These are phyloP conservation scores for Aspergillus campestris DNA, from an alignment of 495 filamentous ascomycete genomes.

Conservation along the genomic window DNA sequence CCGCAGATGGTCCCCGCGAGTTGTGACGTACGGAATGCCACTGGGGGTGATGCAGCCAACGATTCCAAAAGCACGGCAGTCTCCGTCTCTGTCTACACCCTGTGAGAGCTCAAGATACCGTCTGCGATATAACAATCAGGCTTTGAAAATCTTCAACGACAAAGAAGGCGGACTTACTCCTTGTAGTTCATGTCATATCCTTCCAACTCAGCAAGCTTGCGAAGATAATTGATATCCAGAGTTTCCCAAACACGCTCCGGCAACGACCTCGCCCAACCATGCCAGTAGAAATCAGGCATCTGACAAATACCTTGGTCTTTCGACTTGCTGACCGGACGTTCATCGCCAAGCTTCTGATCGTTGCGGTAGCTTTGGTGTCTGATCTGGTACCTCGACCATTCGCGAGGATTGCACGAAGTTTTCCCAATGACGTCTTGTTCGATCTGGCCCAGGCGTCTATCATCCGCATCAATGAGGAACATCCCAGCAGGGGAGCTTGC, in stretches of 20 bases:
- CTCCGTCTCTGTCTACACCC: constrained; percentile 55
- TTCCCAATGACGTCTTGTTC: constrained; percentile 27
- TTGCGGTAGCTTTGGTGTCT: constrained; percentile 47
- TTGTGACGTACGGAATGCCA: constrained; percentile 55
- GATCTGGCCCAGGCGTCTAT: constrained; percentile 45
- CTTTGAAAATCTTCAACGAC: neutral
- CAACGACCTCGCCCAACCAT: constrained; percentile 35
- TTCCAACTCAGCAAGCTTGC: constrained; percentile 19
- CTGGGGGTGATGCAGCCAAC: constrained; percentile 62
- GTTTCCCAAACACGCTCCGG: constrained; percentile 58
- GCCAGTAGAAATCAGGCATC: constrained; percentile 49
- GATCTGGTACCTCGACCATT: constrained; percentile 51
- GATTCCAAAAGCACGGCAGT: constrained; percentile 46
- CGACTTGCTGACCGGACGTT: constrained; percentile 50
- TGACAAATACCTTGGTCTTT: constrained; percentile 39
- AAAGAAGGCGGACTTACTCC: constrained; percentile 31
- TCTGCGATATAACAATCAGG: constrained; percentile 18
- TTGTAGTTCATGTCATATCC: constrained; percentile 58
- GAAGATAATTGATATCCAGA: constrained; percentile 54
- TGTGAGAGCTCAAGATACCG: constrained; percentile 64
- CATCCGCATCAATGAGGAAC: constrained; percentile 53
- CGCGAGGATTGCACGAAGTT: constrained; percentile 2
- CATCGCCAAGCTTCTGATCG: constrained; percentile 37
- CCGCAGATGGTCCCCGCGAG: constrained; percentile 57
- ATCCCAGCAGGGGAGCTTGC: constrained; percentile 56